Percentiles rank a stretch among this genome's conserved stretches.
Conservation (phyloP, 1,139 yeast genomes). For the Torulaspora globosa region DNA sequence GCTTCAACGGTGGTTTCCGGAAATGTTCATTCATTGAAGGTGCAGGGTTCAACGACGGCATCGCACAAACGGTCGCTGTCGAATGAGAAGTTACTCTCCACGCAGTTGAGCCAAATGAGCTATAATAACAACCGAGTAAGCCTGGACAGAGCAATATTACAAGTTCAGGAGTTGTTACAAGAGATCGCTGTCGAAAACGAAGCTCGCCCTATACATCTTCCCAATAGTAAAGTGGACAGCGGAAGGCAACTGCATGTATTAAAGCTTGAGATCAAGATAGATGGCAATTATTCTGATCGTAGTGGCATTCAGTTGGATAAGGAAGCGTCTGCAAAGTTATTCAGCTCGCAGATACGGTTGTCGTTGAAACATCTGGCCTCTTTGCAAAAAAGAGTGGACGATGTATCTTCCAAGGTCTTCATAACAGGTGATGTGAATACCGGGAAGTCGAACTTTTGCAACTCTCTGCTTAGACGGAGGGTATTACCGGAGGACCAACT, state of each 20-base stretch:
- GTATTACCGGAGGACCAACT: conserved; percentile 94
- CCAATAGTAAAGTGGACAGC: conserved; percentile 11
- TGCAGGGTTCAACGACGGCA: conserved; percentile 9
- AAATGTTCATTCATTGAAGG: conserved; percentile 13
- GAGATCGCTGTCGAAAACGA: conserved; percentile 29
- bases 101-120: conserved; percentile 35
- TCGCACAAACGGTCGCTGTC: conserved; percentile 19
- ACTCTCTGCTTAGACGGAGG: conserved; percentile 73
- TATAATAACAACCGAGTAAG: conserved; percentile 32
- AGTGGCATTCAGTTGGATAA: conserved; percentile 27
- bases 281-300: conserved; percentile 23
- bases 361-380: conserved; percentile 67
- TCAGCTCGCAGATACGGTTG: conserved; percentile 26
- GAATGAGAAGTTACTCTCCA: conserved; percentile 25
- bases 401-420: conserved; percentile 87
- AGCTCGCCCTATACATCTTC: conserved; percentile 29
- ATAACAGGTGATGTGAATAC: conserved; percentile 97
- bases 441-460: conserved; percentile 94
- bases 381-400: conserved; percentile 79
- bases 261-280: conserved; percentile 31
- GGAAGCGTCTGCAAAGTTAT: conserved; percentile 30
- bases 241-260: conserved; percentile 22
- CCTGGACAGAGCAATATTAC: conserved; percentile 25
- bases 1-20: conserved; percentile 17
- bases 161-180: conserved; percentile 22